phyloP scores from a whole-genome alignment of 106 monocot species.

The Platanthera zijinensis region DNA sequence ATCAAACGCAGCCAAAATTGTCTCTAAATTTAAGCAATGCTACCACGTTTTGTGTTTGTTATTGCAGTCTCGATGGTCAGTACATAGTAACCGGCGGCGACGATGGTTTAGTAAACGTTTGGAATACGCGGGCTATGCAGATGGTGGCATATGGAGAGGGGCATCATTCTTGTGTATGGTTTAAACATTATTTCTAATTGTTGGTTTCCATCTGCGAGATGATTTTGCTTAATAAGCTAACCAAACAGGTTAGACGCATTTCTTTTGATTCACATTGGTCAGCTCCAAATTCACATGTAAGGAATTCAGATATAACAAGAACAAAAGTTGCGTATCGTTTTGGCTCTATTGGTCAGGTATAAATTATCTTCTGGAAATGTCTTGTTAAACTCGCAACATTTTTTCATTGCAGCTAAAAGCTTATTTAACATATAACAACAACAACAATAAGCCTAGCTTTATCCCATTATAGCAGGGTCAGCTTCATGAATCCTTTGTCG shows the following conservation, averaged over 20 bases:
- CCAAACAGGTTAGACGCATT: slow-evolving; percentile 80
- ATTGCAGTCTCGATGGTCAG: slow-evolving; percentile 64
- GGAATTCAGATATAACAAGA: slow-evolving; percentile 56
- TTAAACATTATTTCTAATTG: not conserved
- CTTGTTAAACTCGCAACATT: not conserved
- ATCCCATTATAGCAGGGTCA: too few relatives aligned
- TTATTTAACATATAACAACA: too few relatives aligned
- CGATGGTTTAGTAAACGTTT: slow-evolving; percentile 95
- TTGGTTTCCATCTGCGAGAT: too few relatives aligned
- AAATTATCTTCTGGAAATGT: not conserved
- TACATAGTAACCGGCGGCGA: slow-evolving; percentile 86
- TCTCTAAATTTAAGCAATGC: not conserved
- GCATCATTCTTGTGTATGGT: slow-evolving; percentile 41
- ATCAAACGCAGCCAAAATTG: too few relatives aligned
- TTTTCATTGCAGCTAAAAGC: not conserved
- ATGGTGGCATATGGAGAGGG: slow-evolving; percentile 96
- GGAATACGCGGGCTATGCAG: slow-evolving; percentile 86
- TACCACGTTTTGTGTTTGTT: not conserved
- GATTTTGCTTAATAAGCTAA: slow-evolving; percentile 7
- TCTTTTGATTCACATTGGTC: slow-evolving; percentile 94
- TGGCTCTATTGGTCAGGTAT: slow-evolving; percentile 92
- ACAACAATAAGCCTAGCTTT: too few relatives aligned
- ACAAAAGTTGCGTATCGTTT: slow-evolving; percentile 81
- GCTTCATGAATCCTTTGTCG: too few relatives aligned
- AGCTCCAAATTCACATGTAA: slow-evolving; percentile 63